A percentile compares a stretch with the other conserved stretches of the same genome.
Evolutionary conservation across 352 stramenopile genomes (phyloP).

Genomic region (Bremia lactucae): DNA sequence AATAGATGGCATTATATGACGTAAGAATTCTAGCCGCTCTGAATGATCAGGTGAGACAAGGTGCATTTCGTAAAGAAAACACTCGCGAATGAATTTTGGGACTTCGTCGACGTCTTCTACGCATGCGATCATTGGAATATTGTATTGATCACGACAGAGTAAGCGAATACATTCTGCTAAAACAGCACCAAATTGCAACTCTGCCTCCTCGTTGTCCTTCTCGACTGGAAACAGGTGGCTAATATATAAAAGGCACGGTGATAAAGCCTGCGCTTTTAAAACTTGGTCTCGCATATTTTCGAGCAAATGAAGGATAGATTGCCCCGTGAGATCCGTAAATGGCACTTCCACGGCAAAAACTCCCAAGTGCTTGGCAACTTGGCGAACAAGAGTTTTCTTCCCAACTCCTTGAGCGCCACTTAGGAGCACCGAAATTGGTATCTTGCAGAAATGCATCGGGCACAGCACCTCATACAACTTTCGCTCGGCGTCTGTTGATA

Average conservation of each 20-base stretch:
- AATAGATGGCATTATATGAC: constrained; percentile 28
- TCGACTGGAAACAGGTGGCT: constrained; percentile 67
- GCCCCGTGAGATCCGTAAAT: constrained; percentile 64
- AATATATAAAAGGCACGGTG: constrained; percentile 73
- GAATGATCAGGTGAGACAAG: constrained; percentile 50
- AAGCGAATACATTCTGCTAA: constrained; percentile 55
- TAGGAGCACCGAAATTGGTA: constrained; percentile 63
- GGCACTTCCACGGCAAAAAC: constrained; percentile 59
- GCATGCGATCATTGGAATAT: constrained; percentile 61
- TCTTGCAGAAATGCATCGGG: constrained; percentile 49
- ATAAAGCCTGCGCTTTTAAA: constrained; percentile 48
- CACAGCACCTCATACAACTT: constrained; percentile 59
- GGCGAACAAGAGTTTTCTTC: constrained; percentile 60
- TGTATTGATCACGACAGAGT: constrained; percentile 37
- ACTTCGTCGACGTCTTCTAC: constrained; percentile 72
- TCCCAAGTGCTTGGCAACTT: constrained; percentile 57
- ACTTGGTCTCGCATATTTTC: constrained; percentile 69
- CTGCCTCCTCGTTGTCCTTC: constrained; percentile 66
- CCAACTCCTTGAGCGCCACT: constrained; percentile 55
- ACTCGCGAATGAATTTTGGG: constrained; percentile 70
- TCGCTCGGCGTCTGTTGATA: constrained; percentile 29
- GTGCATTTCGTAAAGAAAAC: constrained; percentile 69
- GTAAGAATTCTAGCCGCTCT: constrained; percentile 43
- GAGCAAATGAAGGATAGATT: constrained; percentile 60
- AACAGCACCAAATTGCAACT: constrained; percentile 48